phyloP scores from a whole-genome alignment of 225 moss, liverwort and hornwort species.

The Marchantia polymorpha region DNA sequence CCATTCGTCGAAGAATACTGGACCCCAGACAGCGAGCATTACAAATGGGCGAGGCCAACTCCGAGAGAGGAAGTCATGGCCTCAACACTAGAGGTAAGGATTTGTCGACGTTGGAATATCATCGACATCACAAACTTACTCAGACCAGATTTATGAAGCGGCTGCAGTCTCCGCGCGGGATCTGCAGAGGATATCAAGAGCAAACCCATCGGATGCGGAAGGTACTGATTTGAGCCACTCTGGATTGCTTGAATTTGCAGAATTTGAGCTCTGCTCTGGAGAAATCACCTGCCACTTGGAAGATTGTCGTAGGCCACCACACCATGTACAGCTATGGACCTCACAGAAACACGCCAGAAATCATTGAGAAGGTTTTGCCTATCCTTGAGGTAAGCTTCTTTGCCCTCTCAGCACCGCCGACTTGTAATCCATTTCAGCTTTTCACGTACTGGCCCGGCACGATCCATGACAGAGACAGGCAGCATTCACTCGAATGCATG shows the following conservation, averaged over 20 bases:
- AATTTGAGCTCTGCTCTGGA: slow-evolving; percentile 29
- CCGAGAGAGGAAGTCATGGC: slow-evolving; percentile 32
- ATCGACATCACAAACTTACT: background rate
- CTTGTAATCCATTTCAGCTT: background rate
- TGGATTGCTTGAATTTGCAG: slow-evolving; percentile 19
- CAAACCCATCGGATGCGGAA: background rate
- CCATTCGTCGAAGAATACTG: slow-evolving; percentile 44
- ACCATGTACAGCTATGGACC: slow-evolving; percentile 44
- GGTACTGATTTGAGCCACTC: background rate
- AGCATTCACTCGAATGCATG: too few relatives aligned
- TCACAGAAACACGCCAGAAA: slow-evolving; percentile 38
- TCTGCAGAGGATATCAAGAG: background rate
- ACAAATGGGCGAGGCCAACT: slow-evolving; percentile 29
- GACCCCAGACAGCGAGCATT: slow-evolving; percentile 8
- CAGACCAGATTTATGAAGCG: background rate
- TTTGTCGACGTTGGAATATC: background rate
- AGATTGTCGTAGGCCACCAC: slow-evolving; percentile 48
- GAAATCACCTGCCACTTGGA: slow-evolving; percentile 41
- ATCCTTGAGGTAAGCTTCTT: slow-evolving; percentile 32
- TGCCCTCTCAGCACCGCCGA: background rate
- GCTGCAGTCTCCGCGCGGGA: background rate
- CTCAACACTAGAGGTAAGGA: slow-evolving; percentile 20
- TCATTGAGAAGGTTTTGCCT: slow-evolving; percentile 38
- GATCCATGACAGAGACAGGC: background rate
- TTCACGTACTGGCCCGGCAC: background rate